Percentiles rank a stretch among this genome's conserved stretches.
These are phyloP conservation scores for Dryas integrifolia DNA, from an alignment of 331 rosid species.

Conservation along the genomic window DNA sequence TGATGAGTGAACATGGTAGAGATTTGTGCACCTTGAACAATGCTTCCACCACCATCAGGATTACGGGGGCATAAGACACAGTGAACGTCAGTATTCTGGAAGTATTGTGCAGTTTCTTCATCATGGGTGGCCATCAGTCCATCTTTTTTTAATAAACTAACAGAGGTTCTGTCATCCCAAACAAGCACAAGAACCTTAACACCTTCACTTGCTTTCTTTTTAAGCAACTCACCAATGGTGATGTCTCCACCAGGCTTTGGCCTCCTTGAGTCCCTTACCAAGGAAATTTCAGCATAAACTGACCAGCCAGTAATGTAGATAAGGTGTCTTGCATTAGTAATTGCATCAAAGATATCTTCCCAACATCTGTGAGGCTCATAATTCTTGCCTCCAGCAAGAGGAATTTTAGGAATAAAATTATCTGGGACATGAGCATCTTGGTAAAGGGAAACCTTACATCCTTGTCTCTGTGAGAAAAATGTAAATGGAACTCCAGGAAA, in stretches of 20 bases:
- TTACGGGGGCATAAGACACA: constrained; percentile 96
- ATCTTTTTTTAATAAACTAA: constrained; percentile 65
- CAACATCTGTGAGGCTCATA: constrained; percentile 87
- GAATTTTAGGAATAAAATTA: constrained; percentile 73
- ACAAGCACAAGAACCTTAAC: constrained; percentile 83
- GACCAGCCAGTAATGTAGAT: constrained; percentile 97
- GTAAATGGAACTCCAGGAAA: constrained; percentile 98
- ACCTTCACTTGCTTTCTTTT: constrained; percentile 87
- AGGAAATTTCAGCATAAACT: constrained; percentile 73
- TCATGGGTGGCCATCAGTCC: constrained; percentile 97
- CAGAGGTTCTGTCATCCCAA: constrained; percentile 97
- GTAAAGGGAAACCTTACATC: constrained; percentile 80
- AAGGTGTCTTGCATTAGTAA: constrained; percentile 76
- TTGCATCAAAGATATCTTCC: constrained; percentile 94
- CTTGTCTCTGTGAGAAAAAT: constrained; percentile 74
- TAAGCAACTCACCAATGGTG: constrained; percentile 74
- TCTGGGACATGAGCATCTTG: constrained; percentile 97
- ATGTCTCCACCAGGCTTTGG: constrained; percentile 78
- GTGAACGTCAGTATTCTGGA: constrained; percentile 56
- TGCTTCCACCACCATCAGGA: constrained; percentile 86
- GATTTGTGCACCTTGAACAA: constrained; percentile 62
- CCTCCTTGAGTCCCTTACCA: constrained; percentile 87
- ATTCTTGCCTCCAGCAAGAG: constrained; percentile 75
- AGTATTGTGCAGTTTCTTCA: constrained; percentile 65
- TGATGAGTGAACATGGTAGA: constrained; percentile 99